Conservation (phyloP, 2,329 filamentous ascomycete species). For the Neofusicoccum parvum region DNA sequence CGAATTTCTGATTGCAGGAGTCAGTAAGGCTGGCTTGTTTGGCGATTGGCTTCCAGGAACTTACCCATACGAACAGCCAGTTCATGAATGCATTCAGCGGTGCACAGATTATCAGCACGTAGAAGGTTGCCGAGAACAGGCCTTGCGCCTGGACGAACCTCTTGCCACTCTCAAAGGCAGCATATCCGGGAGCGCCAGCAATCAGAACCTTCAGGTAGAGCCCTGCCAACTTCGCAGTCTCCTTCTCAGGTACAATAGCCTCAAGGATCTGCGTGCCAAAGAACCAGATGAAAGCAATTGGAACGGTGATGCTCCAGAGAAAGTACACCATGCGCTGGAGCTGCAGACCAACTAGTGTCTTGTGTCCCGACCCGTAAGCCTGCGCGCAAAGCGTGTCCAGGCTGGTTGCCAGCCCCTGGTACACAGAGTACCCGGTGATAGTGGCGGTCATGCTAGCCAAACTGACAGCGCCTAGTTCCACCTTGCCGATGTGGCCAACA, state of each 20-base stretch:
- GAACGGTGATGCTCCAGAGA: conserved; percentile 70
- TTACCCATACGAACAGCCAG: conserved; percentile 76
- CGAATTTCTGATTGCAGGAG: conserved; percentile 26
- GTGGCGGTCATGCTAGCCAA: conserved; percentile 56
- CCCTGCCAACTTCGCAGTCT: conserved; percentile 72
- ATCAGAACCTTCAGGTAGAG: conserved; percentile 72
- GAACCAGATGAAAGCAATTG: conserved; percentile 72
- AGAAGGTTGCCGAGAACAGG: conserved; percentile 79
- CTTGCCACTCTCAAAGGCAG: conserved; percentile 76
- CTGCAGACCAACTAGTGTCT: conserved; percentile 82
- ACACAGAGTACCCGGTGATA: conserved; percentile 55
- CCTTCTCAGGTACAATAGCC: conserved; percentile 68
- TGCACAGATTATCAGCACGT: conserved; percentile 79
- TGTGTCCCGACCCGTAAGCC: conserved; percentile 89
- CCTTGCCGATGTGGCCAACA: conserved; percentile 52
- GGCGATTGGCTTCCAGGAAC: conserved; percentile 10
- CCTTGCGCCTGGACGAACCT: conserved; percentile 88
- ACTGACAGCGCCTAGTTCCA: conserved; percentile 51
- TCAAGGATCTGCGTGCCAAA: conserved; percentile 66
- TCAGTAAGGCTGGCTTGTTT: not conserved
- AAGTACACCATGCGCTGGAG: conserved; percentile 81
- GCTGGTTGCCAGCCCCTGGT: conserved; percentile 69
- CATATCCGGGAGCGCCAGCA: conserved; percentile 73
- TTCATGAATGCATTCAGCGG: conserved; percentile 81
- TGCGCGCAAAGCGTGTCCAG: conserved; percentile 92